Conservation (phyloP, 768 basidiomycete species). For the Sarcomyxa edulis region DNA sequence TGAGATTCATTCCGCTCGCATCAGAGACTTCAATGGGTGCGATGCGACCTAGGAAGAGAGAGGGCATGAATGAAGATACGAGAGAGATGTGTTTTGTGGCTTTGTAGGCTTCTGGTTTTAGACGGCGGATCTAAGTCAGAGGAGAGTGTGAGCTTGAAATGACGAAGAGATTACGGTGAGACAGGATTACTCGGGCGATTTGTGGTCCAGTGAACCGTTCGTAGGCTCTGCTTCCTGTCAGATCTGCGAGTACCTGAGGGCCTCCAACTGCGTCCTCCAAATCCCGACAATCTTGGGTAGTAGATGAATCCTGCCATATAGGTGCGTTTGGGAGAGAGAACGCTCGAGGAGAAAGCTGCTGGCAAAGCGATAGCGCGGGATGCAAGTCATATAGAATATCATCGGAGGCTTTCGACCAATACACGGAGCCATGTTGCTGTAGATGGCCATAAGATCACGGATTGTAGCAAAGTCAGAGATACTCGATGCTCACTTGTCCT, state of each 20-base stretch:
- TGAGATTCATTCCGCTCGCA: conserved; percentile 88
- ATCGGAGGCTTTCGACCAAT: conserved; percentile 63
- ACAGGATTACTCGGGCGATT: conserved; percentile 59
- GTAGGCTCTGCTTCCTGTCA: conserved; percentile 81
- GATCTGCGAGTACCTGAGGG: conserved; percentile 61
- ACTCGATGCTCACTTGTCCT: conserved; percentile 51
- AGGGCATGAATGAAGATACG: conserved; percentile 79
- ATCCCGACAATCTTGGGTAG: conserved; percentile 64
- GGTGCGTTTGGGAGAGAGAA: conserved; percentile 68
- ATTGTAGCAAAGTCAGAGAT: not conserved
- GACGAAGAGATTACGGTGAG: not conserved
- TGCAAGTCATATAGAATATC: conserved; percentile 48
- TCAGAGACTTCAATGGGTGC: conserved; percentile 85
- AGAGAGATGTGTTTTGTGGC: conserved; percentile 67
- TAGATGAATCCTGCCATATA: conserved; percentile 92
- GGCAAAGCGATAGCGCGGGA: conserved; percentile 40
- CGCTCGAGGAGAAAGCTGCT: conserved; percentile 57
- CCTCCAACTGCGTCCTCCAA: conserved; percentile 69
- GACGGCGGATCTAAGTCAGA: conserved; percentile 45
- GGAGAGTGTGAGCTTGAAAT: conserved; percentile 2
- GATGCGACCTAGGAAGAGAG: conserved; percentile 72
- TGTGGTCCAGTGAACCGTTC: conserved; percentile 88
- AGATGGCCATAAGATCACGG: too few species aligned
- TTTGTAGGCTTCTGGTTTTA: conserved; percentile 48
- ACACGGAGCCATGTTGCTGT: conserved; percentile 86